Percentiles rank a stretch among this genome's conserved stretches.
Evolutionary conservation across 208 protist genomes (phyloP).

Genomic region (Novymonas esmeraldas): DNA sequence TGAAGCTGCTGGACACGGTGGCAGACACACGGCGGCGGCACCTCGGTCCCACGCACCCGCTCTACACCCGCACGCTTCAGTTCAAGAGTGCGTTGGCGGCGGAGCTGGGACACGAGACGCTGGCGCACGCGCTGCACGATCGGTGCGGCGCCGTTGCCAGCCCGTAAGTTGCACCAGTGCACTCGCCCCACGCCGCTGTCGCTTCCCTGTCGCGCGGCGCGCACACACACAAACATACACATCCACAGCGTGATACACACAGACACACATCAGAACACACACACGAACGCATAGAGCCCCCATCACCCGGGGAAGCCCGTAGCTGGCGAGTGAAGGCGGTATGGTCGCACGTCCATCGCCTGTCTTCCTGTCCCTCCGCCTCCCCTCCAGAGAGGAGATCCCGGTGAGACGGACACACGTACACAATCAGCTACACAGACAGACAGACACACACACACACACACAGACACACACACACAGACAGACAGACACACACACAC

Average conservation of each 20-base stretch:
- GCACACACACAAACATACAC: too few species aligned
- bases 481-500: too few species aligned
- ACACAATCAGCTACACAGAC: not conserved
- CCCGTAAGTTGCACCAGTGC: not conserved
- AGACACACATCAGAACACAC: too few species aligned
- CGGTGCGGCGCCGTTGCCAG: slow-evolving; percentile 5
- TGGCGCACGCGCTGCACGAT: slow-evolving; percentile 17
- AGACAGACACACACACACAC: slow-evolving; percentile 7
- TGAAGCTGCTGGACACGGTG: slow-evolving; percentile 49
- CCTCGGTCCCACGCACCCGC: slow-evolving; percentile 50
- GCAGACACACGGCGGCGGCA: slow-evolving; percentile 36
- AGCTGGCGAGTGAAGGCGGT: too few species aligned
- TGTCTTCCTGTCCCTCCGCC: not conserved
- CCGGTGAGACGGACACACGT: not conserved
- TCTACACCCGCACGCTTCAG: slow-evolving; percentile 35
- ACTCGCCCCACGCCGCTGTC: not conserved
- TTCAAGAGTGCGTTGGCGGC: slow-evolving; percentile 37
- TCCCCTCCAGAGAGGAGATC: not conserved
- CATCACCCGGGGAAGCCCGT: too few species aligned
- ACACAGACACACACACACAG: too few species aligned
- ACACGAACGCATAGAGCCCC: too few species aligned
- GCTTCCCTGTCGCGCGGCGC: too few species aligned
- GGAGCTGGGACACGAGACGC: slow-evolving; percentile 34
- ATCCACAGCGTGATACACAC: too few species aligned
- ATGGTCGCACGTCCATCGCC: too few species aligned